A percentile compares a stretch with the other conserved stretches of the same genome.
phyloP scores from a whole-genome alignment of 805 yeast species.

The Lachancea meyersii region DNA sequence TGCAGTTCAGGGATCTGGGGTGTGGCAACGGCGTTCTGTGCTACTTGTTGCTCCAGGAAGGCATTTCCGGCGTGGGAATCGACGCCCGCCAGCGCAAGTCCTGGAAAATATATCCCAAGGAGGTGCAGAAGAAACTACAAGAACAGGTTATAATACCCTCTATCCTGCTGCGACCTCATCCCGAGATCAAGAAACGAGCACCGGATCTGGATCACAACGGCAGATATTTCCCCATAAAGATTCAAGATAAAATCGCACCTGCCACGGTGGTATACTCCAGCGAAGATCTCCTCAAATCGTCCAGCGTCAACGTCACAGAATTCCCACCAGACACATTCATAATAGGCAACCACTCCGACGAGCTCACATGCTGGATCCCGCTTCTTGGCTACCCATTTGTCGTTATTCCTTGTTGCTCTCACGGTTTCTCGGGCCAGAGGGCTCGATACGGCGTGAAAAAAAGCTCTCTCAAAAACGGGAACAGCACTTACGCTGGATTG shows the following conservation, averaged over 20 bases:
- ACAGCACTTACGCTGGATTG: conserved; percentile 74
- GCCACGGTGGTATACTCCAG: conserved; percentile 33
- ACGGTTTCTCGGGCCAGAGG: conserved; percentile 71
- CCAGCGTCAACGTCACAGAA: conserved; percentile 54
- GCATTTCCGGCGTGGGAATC: conserved; percentile 74
- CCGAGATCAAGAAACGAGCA: conserved; percentile 46
- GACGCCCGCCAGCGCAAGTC: conserved; percentile 88
- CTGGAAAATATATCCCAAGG: conserved; percentile 71
- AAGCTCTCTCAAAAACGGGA: conserved; percentile 18
- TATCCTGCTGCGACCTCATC: conserved; percentile 62
- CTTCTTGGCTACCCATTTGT: conserved; percentile 77
- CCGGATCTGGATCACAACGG: conserved; percentile 59
- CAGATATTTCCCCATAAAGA: conserved; percentile 36
- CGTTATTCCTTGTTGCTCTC: conserved; percentile 95
- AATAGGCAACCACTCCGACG: conserved; percentile 94
- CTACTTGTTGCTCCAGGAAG: conserved; percentile 68
- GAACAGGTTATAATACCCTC: conserved; percentile 85
- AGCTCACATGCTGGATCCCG: conserved; percentile 93
- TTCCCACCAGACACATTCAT: conserved; percentile 69
- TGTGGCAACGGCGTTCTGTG: conserved; percentile 92
- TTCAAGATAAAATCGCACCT: conserved; percentile 43
- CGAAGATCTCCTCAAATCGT: conserved; percentile 43
- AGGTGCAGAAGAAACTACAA: conserved; percentile 49
- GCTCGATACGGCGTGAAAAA: conserved; percentile 51
- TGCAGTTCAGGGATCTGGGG: conserved; percentile 80